Conservation (phyloP, 768 basidiomycete genomes). For the Agrocybe praecox region DNA sequence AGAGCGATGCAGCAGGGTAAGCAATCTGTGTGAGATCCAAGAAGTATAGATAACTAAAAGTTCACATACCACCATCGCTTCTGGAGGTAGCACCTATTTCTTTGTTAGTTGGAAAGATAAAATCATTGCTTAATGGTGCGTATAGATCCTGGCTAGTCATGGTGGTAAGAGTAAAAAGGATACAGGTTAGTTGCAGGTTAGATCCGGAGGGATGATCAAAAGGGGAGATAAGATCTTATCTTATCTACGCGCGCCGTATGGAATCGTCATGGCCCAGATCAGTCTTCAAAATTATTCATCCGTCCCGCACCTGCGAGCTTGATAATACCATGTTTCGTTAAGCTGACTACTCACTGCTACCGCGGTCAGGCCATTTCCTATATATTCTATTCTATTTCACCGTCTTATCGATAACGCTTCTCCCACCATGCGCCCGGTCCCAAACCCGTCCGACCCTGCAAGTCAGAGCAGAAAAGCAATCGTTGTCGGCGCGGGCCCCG, state of each 20-base stretch:
- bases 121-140: conserved; percentile 51
- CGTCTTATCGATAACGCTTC: background rate
- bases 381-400: conserved; percentile 1
- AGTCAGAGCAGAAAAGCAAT: conserved; percentile 41
- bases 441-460: background rate
- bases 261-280: conserved; percentile 10
- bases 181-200: background rate
- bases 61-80: conserved; percentile 37
- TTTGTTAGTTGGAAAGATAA: conserved; percentile 56
- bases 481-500: conserved; percentile 89
- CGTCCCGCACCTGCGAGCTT: conserved; percentile 5
- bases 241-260: conserved; percentile 13
- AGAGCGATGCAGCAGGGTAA: background rate
- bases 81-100: conserved; percentile 45
- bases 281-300: conserved; percentile 5
- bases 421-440: background rate
- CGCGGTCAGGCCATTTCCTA: background rate
- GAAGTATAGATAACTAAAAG: background rate
- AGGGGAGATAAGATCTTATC: conserved; percentile 17
- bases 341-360: background rate
- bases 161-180: background rate
- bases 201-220: conserved; percentile 18
- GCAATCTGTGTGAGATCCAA: conserved; percentile 2
- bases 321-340: conserved; percentile 7
- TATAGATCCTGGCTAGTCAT: conserved; percentile 21